These are phyloP conservation scores for Hyaloscypha variabilis DNA, from an alignment of 495 filamentous ascomycete species.

Conservation along the genomic window DNA sequence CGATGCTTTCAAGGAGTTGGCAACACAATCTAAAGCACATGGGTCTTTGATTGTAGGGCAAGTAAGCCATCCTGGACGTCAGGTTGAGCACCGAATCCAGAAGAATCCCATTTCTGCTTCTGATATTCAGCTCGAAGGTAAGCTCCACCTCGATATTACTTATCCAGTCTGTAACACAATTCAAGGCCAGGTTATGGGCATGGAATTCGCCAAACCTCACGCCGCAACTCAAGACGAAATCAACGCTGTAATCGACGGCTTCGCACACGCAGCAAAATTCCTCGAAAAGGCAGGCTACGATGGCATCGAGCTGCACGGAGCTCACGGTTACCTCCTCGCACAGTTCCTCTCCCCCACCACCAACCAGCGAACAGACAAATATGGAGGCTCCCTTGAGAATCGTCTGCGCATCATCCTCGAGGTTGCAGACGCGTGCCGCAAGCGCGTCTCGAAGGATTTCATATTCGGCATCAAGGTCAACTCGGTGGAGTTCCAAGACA, in stretches of 20 bases:
- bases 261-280: conserved; percentile 59
- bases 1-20: conserved; percentile 58
- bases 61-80: conserved; percentile 65
- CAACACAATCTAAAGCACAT: conserved; percentile 48
- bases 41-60: conserved; percentile 61
- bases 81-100: conserved; percentile 50
- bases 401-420: conserved; percentile 51
- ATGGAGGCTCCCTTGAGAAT: conserved; percentile 61
- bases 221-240: conserved; percentile 65
- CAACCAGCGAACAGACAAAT: conserved; percentile 59
- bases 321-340: conserved; percentile 66
- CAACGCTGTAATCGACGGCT: conserved; percentile 59
- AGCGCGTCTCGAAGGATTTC: conserved; percentile 42
- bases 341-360: conserved; percentile 64
- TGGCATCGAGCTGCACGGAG: conserved; percentile 61
- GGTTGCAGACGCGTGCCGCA: conserved; percentile 43
- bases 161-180: conserved; percentile 23
- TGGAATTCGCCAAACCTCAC: conserved; percentile 50
- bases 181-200: conserved; percentile 35
- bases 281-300: conserved; percentile 71
- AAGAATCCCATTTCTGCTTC: conserved; percentile 60
- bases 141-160: conserved; percentile 9
- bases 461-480: conserved; percentile 69
- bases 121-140: conserved; percentile 56
- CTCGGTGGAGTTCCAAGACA: conserved; percentile 67